Evolutionary conservation across 805 yeast species (phyloP).

Genomic region (Clavispora phyllophila): DNA sequence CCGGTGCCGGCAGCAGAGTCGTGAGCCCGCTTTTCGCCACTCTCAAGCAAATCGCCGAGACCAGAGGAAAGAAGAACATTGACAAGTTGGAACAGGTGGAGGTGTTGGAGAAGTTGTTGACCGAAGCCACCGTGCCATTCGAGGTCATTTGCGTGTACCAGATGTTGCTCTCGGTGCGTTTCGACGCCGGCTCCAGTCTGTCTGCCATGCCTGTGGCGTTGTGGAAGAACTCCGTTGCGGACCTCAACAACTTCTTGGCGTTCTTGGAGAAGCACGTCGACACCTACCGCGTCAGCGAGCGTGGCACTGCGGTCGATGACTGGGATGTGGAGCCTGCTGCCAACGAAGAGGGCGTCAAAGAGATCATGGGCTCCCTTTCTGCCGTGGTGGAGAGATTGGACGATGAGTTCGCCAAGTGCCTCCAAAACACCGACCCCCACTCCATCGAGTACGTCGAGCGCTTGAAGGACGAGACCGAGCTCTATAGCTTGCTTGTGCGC

Average conservation of each 20-base stretch:
- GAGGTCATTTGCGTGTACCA: constrained; percentile 75
- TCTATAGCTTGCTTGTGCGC: constrained; percentile 75
- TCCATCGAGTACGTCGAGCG: constrained; percentile 89
- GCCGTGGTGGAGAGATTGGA: constrained; percentile 90
- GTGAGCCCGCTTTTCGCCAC: constrained; percentile 59
- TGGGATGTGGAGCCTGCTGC: constrained; percentile 63
- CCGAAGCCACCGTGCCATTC: constrained; percentile 35
- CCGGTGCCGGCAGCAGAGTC: constrained; percentile 25
- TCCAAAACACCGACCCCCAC: constrained; percentile 90
- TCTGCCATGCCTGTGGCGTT: constrained; percentile 71
- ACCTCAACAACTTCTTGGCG: constrained; percentile 57
- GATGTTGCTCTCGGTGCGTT: constrained; percentile 80
- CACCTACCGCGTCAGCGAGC: constrained; percentile 68
- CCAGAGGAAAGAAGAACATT: constrained; percentile 93
- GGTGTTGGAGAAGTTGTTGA: constrained; percentile 59
- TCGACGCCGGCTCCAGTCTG: constrained; percentile 68
- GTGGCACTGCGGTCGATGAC: constrained; percentile 66
- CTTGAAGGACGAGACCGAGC: constrained; percentile 75
- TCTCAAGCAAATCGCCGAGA: constrained; percentile 70
- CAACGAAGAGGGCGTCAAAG: constrained; percentile 57
- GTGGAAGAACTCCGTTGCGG: constrained; percentile 69
- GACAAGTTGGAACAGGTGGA: constrained; percentile 76
- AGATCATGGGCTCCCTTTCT: constrained; percentile 76
- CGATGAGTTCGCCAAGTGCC: constrained; percentile 85
- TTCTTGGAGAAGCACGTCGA: constrained; percentile 59